Base-by-base conservation (phyloP, 352 stramenopile genomes). In the Thraustochytrium aureum region DNA sequence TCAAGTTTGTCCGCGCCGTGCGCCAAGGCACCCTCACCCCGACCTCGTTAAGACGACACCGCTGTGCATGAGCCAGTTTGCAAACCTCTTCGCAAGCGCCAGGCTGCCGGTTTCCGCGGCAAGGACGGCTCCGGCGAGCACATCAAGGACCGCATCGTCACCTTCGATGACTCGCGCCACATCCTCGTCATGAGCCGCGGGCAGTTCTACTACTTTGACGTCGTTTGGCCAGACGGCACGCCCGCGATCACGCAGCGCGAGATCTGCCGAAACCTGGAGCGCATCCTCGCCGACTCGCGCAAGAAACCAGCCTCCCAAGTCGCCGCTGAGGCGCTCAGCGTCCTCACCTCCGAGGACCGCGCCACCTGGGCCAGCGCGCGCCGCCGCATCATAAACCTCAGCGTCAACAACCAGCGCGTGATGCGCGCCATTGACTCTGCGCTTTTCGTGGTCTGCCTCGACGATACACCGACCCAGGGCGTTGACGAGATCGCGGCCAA, bases 61-160 rank as follows among this genome's bases (percentile, higher is more conserved):
- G 61, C 86, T 98, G 1, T 98, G 94, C 74, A 99, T 99, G 94
- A 91, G 95, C 86, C 94, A 99, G 85, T 98, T 97, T 86, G 89
- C 90, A 73, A 86, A 89, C 0, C 88, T 97, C n/a, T 97, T 98
- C 86, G 91, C 89, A 52, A 92, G 90, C 50, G 88, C 88, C 67
- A 89, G 94, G 26, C 84, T 96, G 61, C 93, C 94, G 1, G 91
- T 91, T 84, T 85, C 12, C 84, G 84, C 41, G 50, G 38, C 32
- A 32, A 72, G 10, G 62, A 56, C 10, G 50, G n/a, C 38, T 65
- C 22, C 26, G 38, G 10, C 10, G 37, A 72, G 22, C 26, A 61
- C 37, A 32, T 72, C 37, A 85, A 88, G 33, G 91, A 96, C 69
- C 86, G 92, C 26, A 89, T 97, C 26, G 88, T 92, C 66, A 83